Evolutionary conservation across 169 alveolate genomes (phyloP), one percentile per base, ranked within the genome.

Genomic region (Cryptosporidium xiaoi): DNA sequence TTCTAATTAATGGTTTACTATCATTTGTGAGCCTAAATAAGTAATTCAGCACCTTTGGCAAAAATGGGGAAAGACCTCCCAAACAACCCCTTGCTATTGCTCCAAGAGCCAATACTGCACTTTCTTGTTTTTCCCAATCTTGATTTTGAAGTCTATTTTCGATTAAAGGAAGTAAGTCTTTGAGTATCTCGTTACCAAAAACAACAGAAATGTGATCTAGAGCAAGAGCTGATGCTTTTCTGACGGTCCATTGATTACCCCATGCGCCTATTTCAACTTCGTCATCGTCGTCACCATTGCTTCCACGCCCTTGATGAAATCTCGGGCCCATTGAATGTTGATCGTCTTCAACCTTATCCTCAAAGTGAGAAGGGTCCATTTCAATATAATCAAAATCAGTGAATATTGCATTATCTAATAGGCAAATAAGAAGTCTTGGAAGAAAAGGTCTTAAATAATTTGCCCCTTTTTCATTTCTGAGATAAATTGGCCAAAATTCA

Each of bases 1-100:
- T 94, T 44, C 98, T 90, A 82, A 95, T 90, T 71, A 95, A 85
- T n/a, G 98, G 98, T 84, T 93, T 94, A 10, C 83, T 71, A 64
- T 94, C 94, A 18, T 83, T 83, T 34, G 94, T 84, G 20, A 94
- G 90, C 46, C 85, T 92, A 15, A 94, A 71, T 56, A 94, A 91
- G 66, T 91, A 94, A 68, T 90, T 93, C 64, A 94, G 66, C 15
- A 95, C 97, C 65, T 91, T 93, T 20, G 97, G 97, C 33, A 95
- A 91, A 83, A 83, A 93, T 10, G 96, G 97, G 20, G 92, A 85
- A 48, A 95, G 90, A 7, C 93, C 90, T 50, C 90, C 87, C 82
- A 93, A 89, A 67, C 97, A 94, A 16, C 97, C 97, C 56, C 93
- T 92, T 27, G 97, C 97, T 51, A 96, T 94, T 46, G 98, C 98